Evolutionary conservation across 257 asterid species (phyloP).

Genomic region (Nicotiana tomentosiformis): DNA sequence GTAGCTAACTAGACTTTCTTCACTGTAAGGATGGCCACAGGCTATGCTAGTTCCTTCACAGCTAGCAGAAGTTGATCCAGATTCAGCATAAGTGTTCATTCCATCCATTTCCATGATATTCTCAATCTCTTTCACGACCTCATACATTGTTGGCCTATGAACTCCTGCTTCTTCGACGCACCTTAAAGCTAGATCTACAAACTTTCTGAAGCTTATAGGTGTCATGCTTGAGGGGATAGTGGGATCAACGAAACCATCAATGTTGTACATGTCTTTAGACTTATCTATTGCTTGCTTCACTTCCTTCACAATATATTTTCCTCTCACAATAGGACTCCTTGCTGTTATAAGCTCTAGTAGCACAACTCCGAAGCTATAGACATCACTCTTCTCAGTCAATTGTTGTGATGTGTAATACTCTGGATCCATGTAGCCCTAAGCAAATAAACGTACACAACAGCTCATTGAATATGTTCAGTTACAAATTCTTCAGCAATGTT

Average conservation of each 20-base stretch:
- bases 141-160: constrained; percentile 15
- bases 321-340: constrained; percentile 4
- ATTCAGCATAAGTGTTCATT: neutral
- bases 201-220: constrained; percentile 5
- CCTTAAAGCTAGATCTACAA: constrained; percentile 9
- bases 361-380: constrained; percentile 15
- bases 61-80: constrained; percentile 30
- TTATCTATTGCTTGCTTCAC: constrained; percentile 7
- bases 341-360: constrained; percentile 13
- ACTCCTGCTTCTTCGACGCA: constrained; percentile 8
- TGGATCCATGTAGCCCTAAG: constrained; percentile 19
- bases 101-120: constrained; percentile 13
- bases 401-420: constrained; percentile 19
- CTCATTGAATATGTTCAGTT: neutral
- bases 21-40: neutral
- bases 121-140: constrained; percentile 15
- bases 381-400: constrained; percentile 18
- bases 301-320: constrained; percentile 11
- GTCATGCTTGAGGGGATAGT: neutral
- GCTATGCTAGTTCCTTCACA: constrained; percentile 16
- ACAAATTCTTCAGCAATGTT: neutral
- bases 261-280: constrained; percentile 9
- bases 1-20: neutral
- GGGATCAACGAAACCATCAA: constrained; percentile 8
- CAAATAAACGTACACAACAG: neutral